A percentile compares a stretch with the other conserved stretches of the same genome.
These are phyloP conservation scores for Auricularia sp. DNA, from an alignment of 768 basidiomycete species.

Conservation along the genomic window DNA sequence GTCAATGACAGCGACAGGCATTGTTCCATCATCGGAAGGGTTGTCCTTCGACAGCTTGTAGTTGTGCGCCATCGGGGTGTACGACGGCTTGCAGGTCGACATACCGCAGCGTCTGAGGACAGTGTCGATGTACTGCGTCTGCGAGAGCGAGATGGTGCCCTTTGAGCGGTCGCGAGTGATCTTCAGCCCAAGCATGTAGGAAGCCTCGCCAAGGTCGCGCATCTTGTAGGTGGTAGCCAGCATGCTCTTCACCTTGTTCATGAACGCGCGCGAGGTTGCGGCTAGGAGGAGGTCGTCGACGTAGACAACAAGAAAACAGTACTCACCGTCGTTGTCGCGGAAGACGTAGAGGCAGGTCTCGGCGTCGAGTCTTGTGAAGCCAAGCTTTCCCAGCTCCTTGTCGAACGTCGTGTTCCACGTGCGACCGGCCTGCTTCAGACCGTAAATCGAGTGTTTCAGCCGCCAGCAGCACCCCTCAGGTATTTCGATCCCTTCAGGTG, in stretches of 20 bases:
- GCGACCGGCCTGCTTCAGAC: too few relatives aligned
- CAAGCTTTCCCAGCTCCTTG: too few relatives aligned
- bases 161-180: conserved; percentile 3
- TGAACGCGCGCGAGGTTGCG: not conserved
- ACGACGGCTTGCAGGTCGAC: not conserved
- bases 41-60: not conserved
- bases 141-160: conserved; percentile 8
- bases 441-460: not conserved
- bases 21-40: not conserved
- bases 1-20: not conserved
- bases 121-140: conserved; percentile 10
- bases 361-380: too few relatives aligned
- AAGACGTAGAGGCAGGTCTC: too few relatives aligned
- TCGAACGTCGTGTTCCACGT: too few relatives aligned
- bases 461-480: conserved; percentile 1
- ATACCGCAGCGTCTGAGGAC: conserved; percentile 11
- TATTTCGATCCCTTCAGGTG: conserved; percentile 8
- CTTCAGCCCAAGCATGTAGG: not conserved
- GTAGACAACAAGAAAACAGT: too few relatives aligned
- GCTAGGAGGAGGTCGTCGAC: not conserved
- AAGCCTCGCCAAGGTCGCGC: not conserved
- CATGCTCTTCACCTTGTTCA: not conserved
- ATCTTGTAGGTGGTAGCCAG: not conserved
- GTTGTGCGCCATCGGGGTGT: conserved; percentile 13
- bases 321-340: too few relatives aligned